A percentile compares a stretch with the other conserved stretches of the same genome.
Evolutionary conservation across 495 filamentous ascomycete species (phyloP).

Genomic region (Aspergillus ellipticus): DNA sequence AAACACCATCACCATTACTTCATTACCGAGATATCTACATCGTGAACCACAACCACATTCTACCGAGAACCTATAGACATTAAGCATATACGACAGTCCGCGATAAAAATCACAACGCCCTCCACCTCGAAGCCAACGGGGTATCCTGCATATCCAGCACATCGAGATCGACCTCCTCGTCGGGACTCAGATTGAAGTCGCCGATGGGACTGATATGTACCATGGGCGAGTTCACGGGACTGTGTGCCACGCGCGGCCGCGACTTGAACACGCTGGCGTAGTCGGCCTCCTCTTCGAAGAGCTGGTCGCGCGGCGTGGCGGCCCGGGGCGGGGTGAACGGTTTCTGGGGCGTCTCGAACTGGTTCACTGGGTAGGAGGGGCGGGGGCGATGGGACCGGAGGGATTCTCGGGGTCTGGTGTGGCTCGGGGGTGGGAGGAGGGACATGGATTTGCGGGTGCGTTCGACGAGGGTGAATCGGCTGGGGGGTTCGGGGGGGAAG

Average conservation of each 20-base stretch:
- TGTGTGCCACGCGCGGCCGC: slow-evolving; percentile 71
- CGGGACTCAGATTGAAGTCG: slow-evolving; percentile 27
- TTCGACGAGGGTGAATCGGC: slow-evolving; percentile 52
- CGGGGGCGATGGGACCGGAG: slow-evolving; percentile 31
- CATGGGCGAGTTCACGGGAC: slow-evolving; percentile 62
- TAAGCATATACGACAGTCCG: no score
- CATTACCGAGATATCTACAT: no score
- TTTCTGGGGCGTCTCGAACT: slow-evolving; percentile 56
- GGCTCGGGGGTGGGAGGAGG: slow-evolving; percentile 32
- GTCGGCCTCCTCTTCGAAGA: slow-evolving; percentile 66
- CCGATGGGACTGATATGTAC: slow-evolving; percentile 38
- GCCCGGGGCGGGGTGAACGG: slow-evolving; percentile 20
- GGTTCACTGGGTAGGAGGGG: slow-evolving; percentile 58
- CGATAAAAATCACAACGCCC: background rate
- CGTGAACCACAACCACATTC: no score
- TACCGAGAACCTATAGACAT: no score
- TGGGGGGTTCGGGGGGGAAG: slow-evolving; percentile 8
- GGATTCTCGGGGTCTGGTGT: slow-evolving; percentile 24
- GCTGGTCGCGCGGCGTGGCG: slow-evolving; percentile 52
- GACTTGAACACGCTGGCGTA: slow-evolving; percentile 86
- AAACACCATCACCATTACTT: no score
- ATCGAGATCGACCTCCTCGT: slow-evolving; percentile 6
- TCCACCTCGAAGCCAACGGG: slow-evolving; percentile 13
- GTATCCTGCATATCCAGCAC: slow-evolving; percentile 2
- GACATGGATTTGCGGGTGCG: slow-evolving; percentile 85